Percentiles rank a stretch among this genome's conserved stretches.
Conservation (phyloP, 192 early-diverging fungal genomes). For the Diversispora epigaea region DNA sequence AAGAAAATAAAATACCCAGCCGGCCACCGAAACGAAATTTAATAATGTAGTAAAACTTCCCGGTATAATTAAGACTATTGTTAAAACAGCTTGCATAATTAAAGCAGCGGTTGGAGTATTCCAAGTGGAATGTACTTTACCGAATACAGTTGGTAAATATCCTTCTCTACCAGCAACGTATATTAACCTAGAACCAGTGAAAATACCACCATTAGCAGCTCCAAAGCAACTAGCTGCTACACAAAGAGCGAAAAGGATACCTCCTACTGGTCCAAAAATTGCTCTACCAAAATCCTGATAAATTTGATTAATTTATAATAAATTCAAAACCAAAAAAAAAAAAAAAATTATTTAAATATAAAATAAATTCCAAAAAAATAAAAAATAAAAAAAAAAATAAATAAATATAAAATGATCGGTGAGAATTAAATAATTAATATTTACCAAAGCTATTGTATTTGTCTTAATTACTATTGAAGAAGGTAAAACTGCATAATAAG, state of each 20-base stretch:
- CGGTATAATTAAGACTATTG: conserved; percentile 59
- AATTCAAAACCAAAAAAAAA: background rate
- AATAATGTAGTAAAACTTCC: conserved; percentile 70
- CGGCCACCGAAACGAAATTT: conserved; percentile 73
- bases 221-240: conserved; percentile 75
- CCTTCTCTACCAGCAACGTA: conserved; percentile 65
- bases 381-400: background rate
- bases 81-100: conserved; percentile 60
- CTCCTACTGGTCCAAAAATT: conserved; percentile 65
- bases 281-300: conserved; percentile 69
- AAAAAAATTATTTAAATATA: background rate
- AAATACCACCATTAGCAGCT: conserved; percentile 76
- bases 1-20: conserved; percentile 64
- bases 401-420: background rate
- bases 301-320: conserved; percentile 5
- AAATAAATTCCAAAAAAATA: background rate
- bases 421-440: background rate
- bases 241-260: conserved; percentile 67
- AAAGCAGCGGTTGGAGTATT: conserved; percentile 69
- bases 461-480: conserved; percentile 65
- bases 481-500: conserved; percentile 78
- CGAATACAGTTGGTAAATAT: conserved; percentile 69
- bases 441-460: conserved; percentile 59
- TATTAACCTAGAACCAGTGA: conserved; percentile 69
- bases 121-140: conserved; percentile 53